These are phyloP conservation scores for Helianthus annuus DNA, from an alignment of 129 eudicot genomes.

Conservation along the genomic window DNA sequence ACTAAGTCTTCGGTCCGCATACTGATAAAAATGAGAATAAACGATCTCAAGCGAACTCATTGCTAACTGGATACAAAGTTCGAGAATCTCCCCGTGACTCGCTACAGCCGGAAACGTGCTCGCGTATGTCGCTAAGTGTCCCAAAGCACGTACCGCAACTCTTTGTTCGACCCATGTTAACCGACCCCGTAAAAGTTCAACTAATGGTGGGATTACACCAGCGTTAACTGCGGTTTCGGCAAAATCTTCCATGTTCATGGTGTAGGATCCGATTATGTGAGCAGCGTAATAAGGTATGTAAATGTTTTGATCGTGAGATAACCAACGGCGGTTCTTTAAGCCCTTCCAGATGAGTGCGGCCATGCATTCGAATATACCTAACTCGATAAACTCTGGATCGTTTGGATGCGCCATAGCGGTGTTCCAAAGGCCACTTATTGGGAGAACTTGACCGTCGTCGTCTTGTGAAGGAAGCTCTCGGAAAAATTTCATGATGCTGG, in stretches of 20 bases:
- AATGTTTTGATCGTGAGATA: constrained; percentile 90
- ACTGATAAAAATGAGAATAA: constrained; percentile 90
- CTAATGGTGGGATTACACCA: constrained; percentile 88
- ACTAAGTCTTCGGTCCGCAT: constrained; percentile 76
- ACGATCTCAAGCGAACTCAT: constrained; percentile 95
- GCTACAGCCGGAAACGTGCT: constrained; percentile 81
- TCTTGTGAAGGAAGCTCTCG: constrained; percentile 98
- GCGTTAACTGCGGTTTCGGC: constrained; percentile 86
- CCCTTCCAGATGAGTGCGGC: constrained; percentile 95
- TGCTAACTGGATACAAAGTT: constrained; percentile 90
- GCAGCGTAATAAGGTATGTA: constrained; percentile 98
- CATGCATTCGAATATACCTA: constrained; percentile 95
- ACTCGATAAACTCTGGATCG: constrained; percentile 90
- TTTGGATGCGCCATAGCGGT: constrained; percentile 99
- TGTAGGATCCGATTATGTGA: constrained; percentile 95
- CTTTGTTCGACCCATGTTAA: constrained; percentile 98
- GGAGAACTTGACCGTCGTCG: constrained; percentile 97
- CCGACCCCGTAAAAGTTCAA: constrained; percentile 93
- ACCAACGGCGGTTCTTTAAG: constrained; percentile 89
- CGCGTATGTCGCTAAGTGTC: constrained; percentile 95
- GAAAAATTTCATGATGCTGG: constrained; percentile 84
- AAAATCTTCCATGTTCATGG: constrained; percentile 98
- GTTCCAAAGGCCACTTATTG: constrained; percentile 98
- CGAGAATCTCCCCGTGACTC: constrained; percentile 88
- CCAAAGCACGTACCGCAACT: constrained; percentile 93